Evolutionary conservation across 2,329 filamentous ascomycete species (phyloP).

Genomic region (Colletotrichum spinosum): DNA sequence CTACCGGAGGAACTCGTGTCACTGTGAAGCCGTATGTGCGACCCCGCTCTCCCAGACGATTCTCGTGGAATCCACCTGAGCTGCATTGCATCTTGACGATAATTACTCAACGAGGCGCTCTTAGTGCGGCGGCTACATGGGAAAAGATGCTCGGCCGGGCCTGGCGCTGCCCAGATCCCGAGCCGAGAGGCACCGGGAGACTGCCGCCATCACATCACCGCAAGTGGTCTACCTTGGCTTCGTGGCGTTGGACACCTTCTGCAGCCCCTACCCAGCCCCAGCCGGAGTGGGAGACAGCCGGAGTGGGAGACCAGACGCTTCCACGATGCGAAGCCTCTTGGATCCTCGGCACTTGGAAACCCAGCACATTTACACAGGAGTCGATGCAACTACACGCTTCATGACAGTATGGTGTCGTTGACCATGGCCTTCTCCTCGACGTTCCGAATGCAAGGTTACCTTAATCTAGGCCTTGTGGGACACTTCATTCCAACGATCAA

Average conservation of each 20-base stretch:
- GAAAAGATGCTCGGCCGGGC: conserved; percentile 20
- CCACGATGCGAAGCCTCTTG: too few species aligned
- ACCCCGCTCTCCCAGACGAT: neutral
- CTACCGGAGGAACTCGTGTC: conserved; percentile 3
- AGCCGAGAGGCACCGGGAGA: conserved; percentile 11
- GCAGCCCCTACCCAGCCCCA: conserved; percentile 4
- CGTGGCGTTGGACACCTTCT: conserved; percentile 9
- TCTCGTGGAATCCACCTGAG: conserved; percentile 2
- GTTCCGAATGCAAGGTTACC: conserved; percentile 4
- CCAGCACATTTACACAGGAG: too few species aligned
- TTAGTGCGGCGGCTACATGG: neutral
- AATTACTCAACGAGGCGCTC: neutral
- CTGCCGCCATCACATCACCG: conserved; percentile 5
- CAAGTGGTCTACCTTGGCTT: neutral
- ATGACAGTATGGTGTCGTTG: neutral
- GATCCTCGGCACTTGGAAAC: too few species aligned
- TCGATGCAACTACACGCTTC: neutral
- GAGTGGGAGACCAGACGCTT: too few species aligned
- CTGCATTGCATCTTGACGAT: conserved; percentile 1
- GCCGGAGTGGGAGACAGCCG: too few species aligned
- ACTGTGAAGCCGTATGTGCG: neutral
- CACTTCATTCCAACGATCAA: conserved; percentile 15
- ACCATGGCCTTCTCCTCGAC: neutral
- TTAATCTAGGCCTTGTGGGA: neutral
- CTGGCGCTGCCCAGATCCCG: conserved; percentile 9